Evolutionary conservation across 2,329 filamentous ascomycete genomes (phyloP).

Genomic region (Lojkania enalia): DNA sequence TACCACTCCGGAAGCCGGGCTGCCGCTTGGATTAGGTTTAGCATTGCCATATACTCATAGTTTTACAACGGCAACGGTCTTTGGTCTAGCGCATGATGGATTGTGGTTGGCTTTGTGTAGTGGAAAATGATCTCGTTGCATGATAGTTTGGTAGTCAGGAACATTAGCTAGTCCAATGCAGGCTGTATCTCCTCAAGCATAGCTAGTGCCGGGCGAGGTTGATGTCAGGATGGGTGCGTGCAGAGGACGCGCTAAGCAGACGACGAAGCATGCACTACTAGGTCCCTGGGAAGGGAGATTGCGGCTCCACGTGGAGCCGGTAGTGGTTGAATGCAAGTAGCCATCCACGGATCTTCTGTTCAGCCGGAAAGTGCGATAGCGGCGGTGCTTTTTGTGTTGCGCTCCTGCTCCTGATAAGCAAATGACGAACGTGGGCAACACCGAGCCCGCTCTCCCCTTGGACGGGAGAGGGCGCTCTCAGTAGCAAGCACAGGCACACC

Average conservation of each 20-base stretch:
- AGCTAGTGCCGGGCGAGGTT: not conserved
- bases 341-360: no score
- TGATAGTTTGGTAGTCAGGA: not conserved
- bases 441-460: conserved; percentile 12
- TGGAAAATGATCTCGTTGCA: no score
- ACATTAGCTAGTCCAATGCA: not conserved
- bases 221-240: no score
- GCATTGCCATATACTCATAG: conserved; percentile 48
- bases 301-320: conserved; percentile 9
- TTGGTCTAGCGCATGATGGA: conserved; percentile 3
- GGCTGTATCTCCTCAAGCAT: not conserved
- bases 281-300: no score
- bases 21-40: conserved; percentile 21
- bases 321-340: conserved; percentile 2
- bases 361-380: not conserved
- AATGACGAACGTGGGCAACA: conserved; percentile 1
- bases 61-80: conserved; percentile 30
- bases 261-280: no score
- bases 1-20: not conserved
- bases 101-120: no score
- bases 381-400: conserved; percentile 19
- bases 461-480: not conserved
- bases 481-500: not conserved
- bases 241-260: no score
- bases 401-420: conserved; percentile 17